Percentiles rank a stretch among this genome's conserved stretches.
Evolutionary conservation across 2,329 filamentous ascomycete species (phyloP).

Genomic region (Colletotrichum musicola): DNA sequence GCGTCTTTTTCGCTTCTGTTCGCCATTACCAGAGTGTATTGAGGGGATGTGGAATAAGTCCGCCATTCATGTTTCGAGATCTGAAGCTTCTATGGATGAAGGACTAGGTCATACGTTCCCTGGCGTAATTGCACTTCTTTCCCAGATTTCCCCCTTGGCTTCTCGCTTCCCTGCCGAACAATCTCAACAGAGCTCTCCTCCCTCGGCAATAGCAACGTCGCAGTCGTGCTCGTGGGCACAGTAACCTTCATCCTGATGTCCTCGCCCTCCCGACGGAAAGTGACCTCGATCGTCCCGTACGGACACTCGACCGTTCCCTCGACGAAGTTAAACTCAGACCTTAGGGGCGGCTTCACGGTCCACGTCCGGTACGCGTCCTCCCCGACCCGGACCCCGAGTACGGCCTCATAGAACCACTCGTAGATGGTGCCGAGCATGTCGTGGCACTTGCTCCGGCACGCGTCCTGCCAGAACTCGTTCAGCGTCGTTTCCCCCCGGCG

Average conservation of each 20-base stretch:
- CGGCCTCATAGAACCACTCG: slow-evolving; percentile 60
- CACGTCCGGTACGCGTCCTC: slow-evolving; percentile 55
- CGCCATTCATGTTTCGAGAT: no score
- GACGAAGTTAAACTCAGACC: slow-evolving; percentile 54
- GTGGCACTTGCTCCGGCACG: slow-evolving; percentile 58
- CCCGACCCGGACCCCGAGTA: slow-evolving; percentile 52
- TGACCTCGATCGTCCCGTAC: slow-evolving; percentile 50
- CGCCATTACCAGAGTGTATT: no score
- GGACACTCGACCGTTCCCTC: slow-evolving; percentile 54
- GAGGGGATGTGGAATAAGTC: no score
- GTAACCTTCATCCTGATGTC: slow-evolving; percentile 38
- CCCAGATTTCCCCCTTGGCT: slow-evolving; percentile 19
- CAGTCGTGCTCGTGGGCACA: slow-evolving; percentile 41
- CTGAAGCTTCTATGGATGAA: neutral
- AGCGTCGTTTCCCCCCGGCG: slow-evolving; percentile 58
- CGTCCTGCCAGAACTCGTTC: slow-evolving; percentile 59
- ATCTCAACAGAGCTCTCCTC: slow-evolving; percentile 39
- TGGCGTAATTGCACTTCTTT: slow-evolving; percentile 39
- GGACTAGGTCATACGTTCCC: slow-evolving; percentile 40
- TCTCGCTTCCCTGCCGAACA: slow-evolving; percentile 18
- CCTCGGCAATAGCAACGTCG: slow-evolving; percentile 40
- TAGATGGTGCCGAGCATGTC: slow-evolving; percentile 63
- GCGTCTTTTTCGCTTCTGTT: no score
- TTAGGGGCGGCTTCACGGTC: slow-evolving; percentile 53
- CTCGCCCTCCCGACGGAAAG: slow-evolving; percentile 40